Base-by-base conservation (phyloP, 1,284 basidiomycete genomes). In the Rhodotorula sp. region DNA sequence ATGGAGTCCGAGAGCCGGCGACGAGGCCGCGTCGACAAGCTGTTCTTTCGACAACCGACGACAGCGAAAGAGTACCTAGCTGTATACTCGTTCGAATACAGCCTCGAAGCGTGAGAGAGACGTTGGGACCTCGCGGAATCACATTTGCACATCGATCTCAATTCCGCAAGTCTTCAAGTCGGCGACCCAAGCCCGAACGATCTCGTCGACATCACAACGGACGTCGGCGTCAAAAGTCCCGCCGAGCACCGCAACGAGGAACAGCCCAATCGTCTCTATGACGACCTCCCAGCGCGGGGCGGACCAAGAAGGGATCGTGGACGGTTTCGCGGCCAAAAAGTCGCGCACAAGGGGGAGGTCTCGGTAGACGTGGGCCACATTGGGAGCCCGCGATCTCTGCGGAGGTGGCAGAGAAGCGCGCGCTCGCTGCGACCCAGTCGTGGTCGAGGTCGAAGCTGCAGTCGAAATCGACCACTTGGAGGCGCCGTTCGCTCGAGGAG, bases 211-310 rank as follows among this genome's bases (percentile, higher is more conserved):
- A 6, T 65, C 69, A 2, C 21, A 52, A 10, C 63, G 34, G 19
- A 73, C 71, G 15, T 65, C 69, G 3, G 43, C 66, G 16, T 26
- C 8, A 6, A 70, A n/a, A 38, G 48, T 52, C 2, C 72, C 72
- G 0, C 60, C 59, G 1, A 75, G 52, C 2, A 75, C n/a, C 1
- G 66, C 68, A 4, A 50, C n/a, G 1, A 72, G 54, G n/a, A 72
- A 54, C 19, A 56, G 34, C 15, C 23, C 61, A 4, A 61, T 15
- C 2, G 28, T 21, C 47, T 75, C 73, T 28, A 72, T 45, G 14
- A 73, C 38, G 8, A 75, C 55, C 47, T 75, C 73, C 58, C 66
- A 75, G 1, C 73, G 47, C 19, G 66, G 60, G 1, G 66, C 45
- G 15, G 73, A 68, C 71, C 71, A 75, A 19, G 43, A 8, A 2